Evolutionary conservation across 345 rosid genomes (phyloP).

Genomic region (Rhodamnia rubescens): DNA sequence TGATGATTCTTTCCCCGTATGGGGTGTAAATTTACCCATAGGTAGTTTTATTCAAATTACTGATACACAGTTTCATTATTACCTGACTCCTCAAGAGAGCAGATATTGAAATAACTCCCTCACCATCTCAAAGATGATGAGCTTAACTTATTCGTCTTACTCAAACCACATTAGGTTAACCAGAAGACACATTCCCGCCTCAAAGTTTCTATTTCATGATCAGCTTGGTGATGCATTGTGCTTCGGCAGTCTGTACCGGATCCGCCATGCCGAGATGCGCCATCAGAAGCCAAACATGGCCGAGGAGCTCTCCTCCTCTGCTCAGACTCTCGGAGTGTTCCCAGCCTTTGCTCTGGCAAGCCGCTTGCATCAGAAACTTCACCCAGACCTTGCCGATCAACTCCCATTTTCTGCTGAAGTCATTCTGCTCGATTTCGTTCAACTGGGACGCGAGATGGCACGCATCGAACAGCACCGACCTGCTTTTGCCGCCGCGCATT

Average conservation of each 20-base stretch:
- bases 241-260: constrained; percentile 24
- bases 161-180: background rate
- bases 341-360: constrained; percentile 8
- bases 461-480: constrained; percentile 16
- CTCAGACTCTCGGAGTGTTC: constrained; percentile 33
- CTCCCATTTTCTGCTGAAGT: background rate
- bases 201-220: background rate
- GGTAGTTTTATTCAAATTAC: too few species aligned
- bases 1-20: too few species aligned
- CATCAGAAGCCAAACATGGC: constrained; percentile 40
- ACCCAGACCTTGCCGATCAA: constrained; percentile 4
- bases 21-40: too few species aligned
- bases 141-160: background rate
- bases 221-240: constrained; percentile 26
- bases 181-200: background rate
- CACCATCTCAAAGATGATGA: background rate
- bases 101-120: background rate
- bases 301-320: constrained; percentile 44
- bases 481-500: constrained; percentile 14
- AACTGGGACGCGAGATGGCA: constrained; percentile 6
- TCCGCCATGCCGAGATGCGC: constrained; percentile 43
- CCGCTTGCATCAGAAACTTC: constrained; percentile 3
- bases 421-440: background rate
- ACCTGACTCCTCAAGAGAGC: background rate
- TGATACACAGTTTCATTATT: background rate